phyloP scores from a whole-genome alignment of 352 stramenopile genomes.

The Salisapilia sapeloensis region DNA sequence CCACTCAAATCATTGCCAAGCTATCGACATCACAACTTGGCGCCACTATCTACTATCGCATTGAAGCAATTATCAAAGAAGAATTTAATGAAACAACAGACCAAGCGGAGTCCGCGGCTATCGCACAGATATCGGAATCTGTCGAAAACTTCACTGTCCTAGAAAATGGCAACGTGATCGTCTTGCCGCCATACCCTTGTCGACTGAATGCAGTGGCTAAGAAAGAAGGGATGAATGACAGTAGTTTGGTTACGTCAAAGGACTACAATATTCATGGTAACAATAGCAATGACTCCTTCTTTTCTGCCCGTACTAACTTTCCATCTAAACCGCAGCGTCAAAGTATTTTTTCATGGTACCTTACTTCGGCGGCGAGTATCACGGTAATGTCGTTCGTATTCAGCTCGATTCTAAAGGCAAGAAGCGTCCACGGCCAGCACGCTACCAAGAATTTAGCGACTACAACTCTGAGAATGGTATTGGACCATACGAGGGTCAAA shows the following conservation, averaged over 20 bases:
- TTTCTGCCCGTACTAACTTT: background rate
- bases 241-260: conserved; percentile 21
- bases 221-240: conserved; percentile 43
- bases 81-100: conserved; percentile 3
- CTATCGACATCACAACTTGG: conserved; percentile 33
- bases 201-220: conserved; percentile 36
- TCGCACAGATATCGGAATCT: conserved; percentile 9
- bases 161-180: conserved; percentile 23
- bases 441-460: conserved; percentile 67
- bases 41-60: conserved; percentile 39
- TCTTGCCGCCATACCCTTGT: conserved; percentile 34
- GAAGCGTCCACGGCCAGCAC: conserved; percentile 48
- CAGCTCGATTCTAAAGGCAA: conserved; percentile 59
- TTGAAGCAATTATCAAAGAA: conserved; percentile 7
- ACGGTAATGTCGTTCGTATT: conserved; percentile 39
- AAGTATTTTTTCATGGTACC: conserved; percentile 61
- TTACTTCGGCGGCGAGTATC: conserved; percentile 49
- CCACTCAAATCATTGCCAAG: conserved; percentile 28
- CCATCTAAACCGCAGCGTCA: conserved; percentile 14
- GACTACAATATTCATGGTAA: conserved; percentile 44
- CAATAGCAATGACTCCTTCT: background rate
- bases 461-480: conserved; percentile 47
- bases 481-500: conserved; percentile 39
- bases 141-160: conserved; percentile 10
- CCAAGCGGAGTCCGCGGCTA: background rate